phyloP scores from a whole-genome alignment of 2,329 filamentous ascomycete genomes.

The Tricladium varicosporioides region DNA sequence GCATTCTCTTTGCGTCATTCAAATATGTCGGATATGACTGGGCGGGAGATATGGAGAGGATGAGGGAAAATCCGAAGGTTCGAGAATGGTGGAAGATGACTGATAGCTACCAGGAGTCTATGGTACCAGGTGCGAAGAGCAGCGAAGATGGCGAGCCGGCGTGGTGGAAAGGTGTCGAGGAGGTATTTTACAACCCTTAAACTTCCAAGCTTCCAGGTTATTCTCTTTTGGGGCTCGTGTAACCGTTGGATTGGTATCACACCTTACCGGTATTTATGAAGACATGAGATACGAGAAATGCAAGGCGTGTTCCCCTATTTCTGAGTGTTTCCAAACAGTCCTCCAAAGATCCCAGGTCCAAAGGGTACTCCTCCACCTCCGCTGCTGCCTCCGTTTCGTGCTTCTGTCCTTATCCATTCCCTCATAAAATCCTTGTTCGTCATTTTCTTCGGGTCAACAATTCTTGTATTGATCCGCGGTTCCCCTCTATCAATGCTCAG shows the following conservation, averaged over 20 bases:
- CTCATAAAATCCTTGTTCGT: slow-evolving; percentile 48
- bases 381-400: slow-evolving; percentile 44
- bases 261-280: not conserved
- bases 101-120: slow-evolving; percentile 68
- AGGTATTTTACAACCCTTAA: slow-evolving; percentile 63
- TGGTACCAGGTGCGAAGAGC: slow-evolving; percentile 57
- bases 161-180: slow-evolving; percentile 69
- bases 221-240: not conserved
- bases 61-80: slow-evolving; percentile 71
- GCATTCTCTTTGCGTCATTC: slow-evolving; percentile 71
- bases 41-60: slow-evolving; percentile 71
- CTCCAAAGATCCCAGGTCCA: slow-evolving; percentile 41
- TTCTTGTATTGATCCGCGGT: slow-evolving; percentile 46
- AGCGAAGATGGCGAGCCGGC: slow-evolving; percentile 57
- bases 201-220: not conserved
- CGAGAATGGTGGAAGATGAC: slow-evolving; percentile 81
- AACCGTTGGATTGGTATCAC: not conserved
- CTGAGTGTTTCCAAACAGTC: slow-evolving; percentile 31
- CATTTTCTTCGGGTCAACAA: slow-evolving; percentile 49
- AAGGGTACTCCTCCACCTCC: slow-evolving; percentile 38
- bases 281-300: slow-evolving; percentile 11
- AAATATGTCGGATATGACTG: slow-evolving; percentile 76
- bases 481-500: slow-evolving; percentile 57
- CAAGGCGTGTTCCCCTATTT: slow-evolving; percentile 17
- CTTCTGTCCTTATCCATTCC: slow-evolving; percentile 54